Evolutionary conservation across 1,284 basidiomycete genomes (phyloP), one percentile per base, ranked within the genome.

Genomic region (Ganoderma lucidum): DNA sequence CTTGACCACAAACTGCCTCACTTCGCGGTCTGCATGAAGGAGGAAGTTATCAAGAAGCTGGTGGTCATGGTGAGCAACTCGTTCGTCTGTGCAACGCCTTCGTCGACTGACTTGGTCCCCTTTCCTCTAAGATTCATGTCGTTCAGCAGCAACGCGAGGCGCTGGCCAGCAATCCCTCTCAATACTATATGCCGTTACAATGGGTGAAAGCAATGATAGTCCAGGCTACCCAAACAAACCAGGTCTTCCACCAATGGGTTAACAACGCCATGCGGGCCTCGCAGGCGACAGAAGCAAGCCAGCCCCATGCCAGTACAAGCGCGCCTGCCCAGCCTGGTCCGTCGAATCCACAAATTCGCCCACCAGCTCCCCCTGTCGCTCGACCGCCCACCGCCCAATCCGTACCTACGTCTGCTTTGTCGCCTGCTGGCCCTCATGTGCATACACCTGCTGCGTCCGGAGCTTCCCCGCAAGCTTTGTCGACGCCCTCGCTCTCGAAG

Each of bases 71-170:
- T 92, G 72, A 70, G 87, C 74, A 44, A 65, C 75, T 74, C 73
- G 53, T 75, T 55, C 68, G 55, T 56, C 12, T 42, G 39, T 30
- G 10, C 14, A 41, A 19, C 14, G 28, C 44, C 32, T 19, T 15
- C 6, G 30, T 30, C 12, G 19, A 55, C 12, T 23, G 28, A 35
- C 15, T 41, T 55, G 51, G 14, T 53, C 15, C 15, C 15, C 17
- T 19, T n/a, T n/a, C 15, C 19, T 28, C 19, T 19, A 48, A 93
- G 90, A 84, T 86, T 59, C 75, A 83, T 63, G 84, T 85, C 4
- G 85, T 87, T 23, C 79, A 81, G 55, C 83, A 83, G 60, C 91
- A 93, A 80, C 81, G 86, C 41, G 76, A 75, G 6, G 78, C 88
- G 67, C 73, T 88, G 19, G 77, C 83, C 2, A 79, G 79, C 37